Percentiles rank a stretch among this genome's conserved stretches.
phyloP scores from a whole-genome alignment of 345 rosid species.

The Syzygium grande region DNA sequence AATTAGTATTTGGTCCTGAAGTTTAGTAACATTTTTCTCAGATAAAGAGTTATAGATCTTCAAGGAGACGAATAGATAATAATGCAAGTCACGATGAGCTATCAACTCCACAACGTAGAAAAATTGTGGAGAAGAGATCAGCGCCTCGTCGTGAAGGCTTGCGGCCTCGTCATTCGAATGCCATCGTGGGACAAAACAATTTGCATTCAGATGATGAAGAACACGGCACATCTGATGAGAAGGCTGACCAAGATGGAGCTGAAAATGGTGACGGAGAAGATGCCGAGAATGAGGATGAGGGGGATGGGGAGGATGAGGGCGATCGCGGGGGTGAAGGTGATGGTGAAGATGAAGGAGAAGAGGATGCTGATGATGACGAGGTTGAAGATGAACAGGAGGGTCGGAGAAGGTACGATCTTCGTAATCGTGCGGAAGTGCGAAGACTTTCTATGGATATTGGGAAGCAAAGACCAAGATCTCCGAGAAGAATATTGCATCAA shows the following conservation, averaged over 20 bases:
- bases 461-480: constrained; percentile 83
- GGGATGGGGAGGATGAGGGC: constrained; percentile 45
- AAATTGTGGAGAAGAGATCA: constrained; percentile 34
- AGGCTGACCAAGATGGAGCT: constrained; percentile 64
- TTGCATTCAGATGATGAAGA: constrained; percentile 60
- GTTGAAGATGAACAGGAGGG: constrained; percentile 91
- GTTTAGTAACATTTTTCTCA: constrained; percentile 9
- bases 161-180: constrained; percentile 83
- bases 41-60: constrained; percentile 51
- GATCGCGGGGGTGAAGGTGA: constrained; percentile 35
- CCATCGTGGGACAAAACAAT: constrained; percentile 34
- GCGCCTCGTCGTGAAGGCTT: constrained; percentile 98
- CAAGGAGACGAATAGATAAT: constrained; percentile 50
- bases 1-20: background rate
- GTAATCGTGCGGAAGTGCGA: constrained; percentile 92
- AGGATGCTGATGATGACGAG: constrained; percentile 60
- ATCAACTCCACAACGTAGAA: constrained; percentile 50
- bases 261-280: constrained; percentile 73
- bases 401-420: constrained; percentile 90
- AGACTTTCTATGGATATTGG: constrained; percentile 69
- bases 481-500: constrained; percentile 91
- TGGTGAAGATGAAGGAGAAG: constrained; percentile 54
- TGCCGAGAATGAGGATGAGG: constrained; percentile 55
- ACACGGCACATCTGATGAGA: constrained; percentile 71
- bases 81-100: constrained; percentile 52